Conservation (phyloP, 2,329 filamentous ascomycete species). For the Aspergillus alliaceus region DNA sequence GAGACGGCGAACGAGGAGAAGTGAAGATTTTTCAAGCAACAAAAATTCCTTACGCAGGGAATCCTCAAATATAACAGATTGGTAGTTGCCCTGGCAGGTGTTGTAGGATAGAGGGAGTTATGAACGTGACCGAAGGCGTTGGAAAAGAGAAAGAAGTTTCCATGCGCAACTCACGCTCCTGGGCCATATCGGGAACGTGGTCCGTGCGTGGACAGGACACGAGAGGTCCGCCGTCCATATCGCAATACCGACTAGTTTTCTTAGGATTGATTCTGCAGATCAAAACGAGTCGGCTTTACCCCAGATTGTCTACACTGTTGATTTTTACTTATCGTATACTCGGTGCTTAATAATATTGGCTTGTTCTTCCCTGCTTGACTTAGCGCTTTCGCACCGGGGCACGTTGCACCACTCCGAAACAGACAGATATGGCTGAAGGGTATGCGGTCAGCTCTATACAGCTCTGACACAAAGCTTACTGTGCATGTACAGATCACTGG, state of each 20-base stretch:
- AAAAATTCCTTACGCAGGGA: not conserved
- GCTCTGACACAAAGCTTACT: constrained; percentile 2
- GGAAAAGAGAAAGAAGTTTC: constrained; percentile 35
- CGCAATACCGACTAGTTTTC: constrained; percentile 13
- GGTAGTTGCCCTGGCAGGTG: not conserved
- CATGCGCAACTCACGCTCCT: not conserved
- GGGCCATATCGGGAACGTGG: constrained; percentile 43
- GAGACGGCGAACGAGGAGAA: not conserved
- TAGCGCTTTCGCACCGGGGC: not conserved
- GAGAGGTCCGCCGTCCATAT: constrained; percentile 9
- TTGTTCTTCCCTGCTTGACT: not conserved
- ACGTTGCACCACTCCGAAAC: not conserved
- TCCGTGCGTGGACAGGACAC: constrained; percentile 24
- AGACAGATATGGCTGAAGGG: constrained; percentile 17
- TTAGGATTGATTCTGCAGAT: constrained; percentile 1
- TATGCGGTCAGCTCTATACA: constrained; percentile 5
- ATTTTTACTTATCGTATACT: not conserved
- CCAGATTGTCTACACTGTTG: not conserved
- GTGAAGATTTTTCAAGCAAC: not conserved
- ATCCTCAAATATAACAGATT: not conserved
- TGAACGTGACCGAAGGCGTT: constrained; percentile 10
- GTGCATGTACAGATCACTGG: constrained; percentile 36
- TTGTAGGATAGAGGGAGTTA: not conserved
- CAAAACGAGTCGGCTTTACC: not conserved
- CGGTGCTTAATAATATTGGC: not conserved